These are phyloP conservation scores for Tripterygium wilfordii DNA, from an alignment of 177 flowering plant genomes.

Conservation along the genomic window DNA sequence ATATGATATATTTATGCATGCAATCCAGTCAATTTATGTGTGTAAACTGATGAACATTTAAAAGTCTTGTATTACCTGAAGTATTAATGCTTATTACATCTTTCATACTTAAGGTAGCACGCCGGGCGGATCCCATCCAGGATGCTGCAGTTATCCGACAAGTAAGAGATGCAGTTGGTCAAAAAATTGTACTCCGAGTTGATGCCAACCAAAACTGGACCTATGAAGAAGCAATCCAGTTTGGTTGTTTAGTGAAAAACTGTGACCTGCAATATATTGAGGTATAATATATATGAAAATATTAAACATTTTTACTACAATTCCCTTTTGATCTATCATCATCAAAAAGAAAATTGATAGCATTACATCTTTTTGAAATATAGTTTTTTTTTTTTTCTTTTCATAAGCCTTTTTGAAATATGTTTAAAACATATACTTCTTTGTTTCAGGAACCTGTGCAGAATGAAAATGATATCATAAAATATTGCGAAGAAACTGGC, in stretches of 20 bases:
- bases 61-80: too few species aligned
- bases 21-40: too few species aligned
- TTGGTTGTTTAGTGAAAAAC: conserved; percentile 52
- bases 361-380: too few species aligned
- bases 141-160: conserved; percentile 74
- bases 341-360: too few species aligned
- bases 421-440: too few species aligned
- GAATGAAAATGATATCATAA: conserved; percentile 71
- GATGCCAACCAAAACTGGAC: conserved; percentile 95
- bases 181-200: conserved; percentile 54
- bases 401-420: background rate
- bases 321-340: background rate
- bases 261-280: conserved; percentile 81
- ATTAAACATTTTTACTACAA: too few species aligned
- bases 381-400: background rate
- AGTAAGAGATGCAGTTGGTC: conserved; percentile 64
- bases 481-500: conserved; percentile 81
- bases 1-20: too few species aligned
- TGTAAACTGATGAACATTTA: too few species aligned
- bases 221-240: conserved; percentile 63
- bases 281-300: conserved; percentile 29
- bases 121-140: conserved; percentile 56
- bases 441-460: conserved; percentile 82
- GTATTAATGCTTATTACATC: too few species aligned
- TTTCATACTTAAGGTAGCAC: too few species aligned